These are phyloP conservation scores for Arthromyces matolae DNA, from an alignment of 768 basidiomycete genomes.

Conservation along the genomic window DNA sequence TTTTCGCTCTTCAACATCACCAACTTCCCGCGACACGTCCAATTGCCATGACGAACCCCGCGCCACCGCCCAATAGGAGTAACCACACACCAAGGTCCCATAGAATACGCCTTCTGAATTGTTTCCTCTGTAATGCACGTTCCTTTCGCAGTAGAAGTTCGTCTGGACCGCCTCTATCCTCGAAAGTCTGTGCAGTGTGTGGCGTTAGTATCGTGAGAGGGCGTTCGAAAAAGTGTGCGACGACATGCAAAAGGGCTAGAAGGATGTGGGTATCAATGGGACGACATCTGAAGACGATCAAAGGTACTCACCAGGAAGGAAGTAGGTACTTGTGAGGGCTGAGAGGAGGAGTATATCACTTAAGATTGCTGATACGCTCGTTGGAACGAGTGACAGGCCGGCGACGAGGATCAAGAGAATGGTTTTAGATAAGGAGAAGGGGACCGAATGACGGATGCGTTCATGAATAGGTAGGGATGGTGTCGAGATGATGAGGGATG, in stretches of 20 bases:
- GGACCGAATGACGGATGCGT: slow-evolving; percentile 34
- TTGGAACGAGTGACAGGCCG: slow-evolving; percentile 43
- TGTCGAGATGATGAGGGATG: slow-evolving; percentile 53
- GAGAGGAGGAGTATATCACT: slow-evolving; percentile 48
- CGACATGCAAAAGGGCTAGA: slow-evolving; percentile 73
- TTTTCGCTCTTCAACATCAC: slow-evolving; percentile 26
- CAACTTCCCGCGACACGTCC: slow-evolving; percentile 51
- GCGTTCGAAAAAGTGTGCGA: slow-evolving; percentile 77
- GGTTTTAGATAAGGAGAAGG: slow-evolving; percentile 44
- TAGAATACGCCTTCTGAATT: slow-evolving; percentile 65
- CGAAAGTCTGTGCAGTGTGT: slow-evolving; percentile 15
- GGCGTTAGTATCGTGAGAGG: slow-evolving; percentile 83
- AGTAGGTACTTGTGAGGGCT: slow-evolving; percentile 54
- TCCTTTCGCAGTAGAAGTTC: slow-evolving; percentile 87
- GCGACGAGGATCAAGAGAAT: slow-evolving; percentile 40
- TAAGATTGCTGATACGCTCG: slow-evolving; percentile 33
- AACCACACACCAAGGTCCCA: slow-evolving; percentile 87
- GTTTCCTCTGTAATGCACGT: slow-evolving; percentile 69
- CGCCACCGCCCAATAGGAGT: slow-evolving; percentile 55
- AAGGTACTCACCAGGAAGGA: slow-evolving; percentile 59
- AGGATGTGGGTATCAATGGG: neutral
- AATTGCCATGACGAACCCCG: slow-evolving; percentile 53
- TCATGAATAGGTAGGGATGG: slow-evolving; percentile 50
- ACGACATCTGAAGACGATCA: too few relatives aligned
- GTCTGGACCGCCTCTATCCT: slow-evolving; percentile 32